phyloP scores from a whole-genome alignment of 495 filamentous ascomycete genomes.

The Choiromyces venosus region DNA sequence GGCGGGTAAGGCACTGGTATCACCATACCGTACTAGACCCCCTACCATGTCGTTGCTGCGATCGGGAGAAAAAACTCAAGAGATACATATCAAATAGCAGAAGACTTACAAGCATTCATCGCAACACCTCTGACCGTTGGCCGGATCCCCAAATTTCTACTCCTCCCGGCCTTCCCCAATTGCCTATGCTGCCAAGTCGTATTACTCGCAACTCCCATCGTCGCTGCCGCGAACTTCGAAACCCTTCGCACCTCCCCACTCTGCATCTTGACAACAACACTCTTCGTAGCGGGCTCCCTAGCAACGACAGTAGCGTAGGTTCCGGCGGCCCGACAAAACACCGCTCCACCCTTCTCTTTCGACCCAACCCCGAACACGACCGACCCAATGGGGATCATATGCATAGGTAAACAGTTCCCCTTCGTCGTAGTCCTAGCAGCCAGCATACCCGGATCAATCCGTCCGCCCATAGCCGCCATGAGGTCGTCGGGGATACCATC shows the following conservation, averaged over 20 bases:
- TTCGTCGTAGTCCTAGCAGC: constrained; percentile 89
- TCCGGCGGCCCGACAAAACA: constrained; percentile 89
- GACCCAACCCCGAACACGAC: constrained; percentile 87
- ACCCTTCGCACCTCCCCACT: constrained; percentile 87
- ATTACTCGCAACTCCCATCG: constrained; percentile 89
- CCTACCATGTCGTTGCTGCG: not conserved
- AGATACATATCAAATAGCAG: not conserved
- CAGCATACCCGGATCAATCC: constrained; percentile 86
- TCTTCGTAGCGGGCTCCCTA: constrained; percentile 69
- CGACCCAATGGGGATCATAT: constrained; percentile 89
- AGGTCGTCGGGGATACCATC: constrained; percentile 78
- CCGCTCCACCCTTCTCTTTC: constrained; percentile 61
- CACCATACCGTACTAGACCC: not conserved
- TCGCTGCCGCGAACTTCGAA: constrained; percentile 85
- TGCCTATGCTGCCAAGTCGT: constrained; percentile 81
- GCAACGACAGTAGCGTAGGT: constrained; percentile 81
- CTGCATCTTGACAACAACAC: constrained; percentile 75
- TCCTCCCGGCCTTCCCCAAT: constrained; percentile 89
- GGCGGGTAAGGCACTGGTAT: not conserved
- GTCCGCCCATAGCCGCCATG: constrained; percentile 82
- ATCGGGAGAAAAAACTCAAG: not conserved
- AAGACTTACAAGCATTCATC: constrained; percentile 78
- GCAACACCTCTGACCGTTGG: constrained; percentile 94
- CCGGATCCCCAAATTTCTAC: constrained; percentile 84
- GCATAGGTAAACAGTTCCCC: constrained; percentile 89